Evolutionary conservation across 2,329 filamentous ascomycete genomes (phyloP), one percentile per base, ranked within the genome.

Genomic region (Zymoseptoria tritici): DNA sequence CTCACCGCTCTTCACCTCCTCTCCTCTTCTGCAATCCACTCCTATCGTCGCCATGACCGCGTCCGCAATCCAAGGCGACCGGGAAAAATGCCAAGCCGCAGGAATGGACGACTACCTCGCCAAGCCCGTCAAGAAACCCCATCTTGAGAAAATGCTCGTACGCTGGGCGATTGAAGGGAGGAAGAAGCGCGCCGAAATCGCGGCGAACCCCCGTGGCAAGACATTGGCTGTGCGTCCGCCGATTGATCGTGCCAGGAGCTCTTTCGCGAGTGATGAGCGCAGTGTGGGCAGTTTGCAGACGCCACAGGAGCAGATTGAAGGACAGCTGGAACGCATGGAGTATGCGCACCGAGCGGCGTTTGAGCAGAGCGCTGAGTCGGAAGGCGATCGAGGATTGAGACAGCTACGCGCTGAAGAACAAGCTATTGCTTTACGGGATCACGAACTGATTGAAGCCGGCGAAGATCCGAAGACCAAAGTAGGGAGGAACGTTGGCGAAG

Each of bases 1-100:
- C 58, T 84, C 89, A 64, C 70, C 80, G 1, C 85, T 87, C 0
- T 91, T 88, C 73, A 85, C 81, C 49, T 68, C 76, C 2, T 80
- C 82, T 56, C 78, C 84, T 1, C 73, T 74, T 19, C 71, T 83
- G 3, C 78, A 80, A 57, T 78, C 85, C 51, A 85, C 90, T 4
- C 88, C 88, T 0, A 90, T 91, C 55, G 85, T 91, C 46, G 88
- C 88, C n/a, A 90, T 91, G 86, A 91, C 88, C 0, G 89, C 88
- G 4, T 89, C 85, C 3, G 88, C 88, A 0, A 90, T 91, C 49
- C 86, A 90, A 69, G 88, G 88, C 4, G 88, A 91, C 67, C 79
- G 82, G 54, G 88, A 91, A 70, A 90, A 90, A 70, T 91, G 88
- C 69, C 82, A 83, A 61, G 81, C 80, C 62, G 86, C 87, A 8